These are phyloP conservation scores for Suhomyces maxii DNA, from an alignment of 1,139 yeast genomes.

Conservation along the genomic window DNA sequence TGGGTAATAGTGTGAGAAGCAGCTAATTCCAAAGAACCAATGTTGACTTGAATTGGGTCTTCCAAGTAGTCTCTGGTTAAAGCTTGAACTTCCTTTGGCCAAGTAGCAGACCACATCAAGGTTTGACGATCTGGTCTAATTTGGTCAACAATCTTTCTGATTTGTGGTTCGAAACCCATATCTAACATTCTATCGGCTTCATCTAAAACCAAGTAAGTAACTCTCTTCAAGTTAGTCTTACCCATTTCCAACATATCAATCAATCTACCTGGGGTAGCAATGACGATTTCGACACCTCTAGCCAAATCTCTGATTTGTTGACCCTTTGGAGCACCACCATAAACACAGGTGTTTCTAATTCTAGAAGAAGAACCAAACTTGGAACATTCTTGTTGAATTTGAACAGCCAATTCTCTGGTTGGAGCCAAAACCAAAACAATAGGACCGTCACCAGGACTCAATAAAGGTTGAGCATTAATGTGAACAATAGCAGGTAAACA, in stretches of 20 bases:
- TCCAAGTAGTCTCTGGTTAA: constrained; percentile 87
- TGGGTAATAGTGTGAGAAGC: constrained; percentile 97
- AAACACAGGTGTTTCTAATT: constrained; percentile 95
- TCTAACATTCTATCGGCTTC: constrained; percentile 97
- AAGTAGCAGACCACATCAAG: constrained; percentile 99
- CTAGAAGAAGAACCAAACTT: constrained; percentile 90
- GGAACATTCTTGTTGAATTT: constrained; percentile 93
- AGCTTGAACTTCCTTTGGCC: constrained; percentile 98
- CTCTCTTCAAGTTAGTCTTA: constrained; percentile 93
- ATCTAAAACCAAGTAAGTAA: constrained; percentile 93
- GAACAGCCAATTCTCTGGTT: constrained; percentile 98
- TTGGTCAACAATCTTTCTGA: constrained; percentile 91
- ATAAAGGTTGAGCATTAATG: constrained; percentile 95
- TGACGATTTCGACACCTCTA: constrained; percentile 92
- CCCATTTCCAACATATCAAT: constrained; percentile 96
- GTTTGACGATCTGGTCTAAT: constrained; percentile 98
- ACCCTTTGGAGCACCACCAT: constrained; percentile 99
- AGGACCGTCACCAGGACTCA: constrained; percentile 95
- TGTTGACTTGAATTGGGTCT: constrained; percentile 93
- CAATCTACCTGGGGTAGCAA: constrained; percentile 98
- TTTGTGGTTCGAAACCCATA: constrained; percentile 97
- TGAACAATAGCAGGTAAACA: constrained; percentile 96
- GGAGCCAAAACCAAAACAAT: constrained; percentile 95
- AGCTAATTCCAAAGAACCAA: constrained; percentile 93
- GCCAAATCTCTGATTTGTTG: constrained; percentile 94